Percentiles rank a stretch among this genome's conserved stretches.
These are phyloP conservation scores for Typha latifolia DNA, from an alignment of 176 grass and related monocot genomes.

Conservation along the genomic window DNA sequence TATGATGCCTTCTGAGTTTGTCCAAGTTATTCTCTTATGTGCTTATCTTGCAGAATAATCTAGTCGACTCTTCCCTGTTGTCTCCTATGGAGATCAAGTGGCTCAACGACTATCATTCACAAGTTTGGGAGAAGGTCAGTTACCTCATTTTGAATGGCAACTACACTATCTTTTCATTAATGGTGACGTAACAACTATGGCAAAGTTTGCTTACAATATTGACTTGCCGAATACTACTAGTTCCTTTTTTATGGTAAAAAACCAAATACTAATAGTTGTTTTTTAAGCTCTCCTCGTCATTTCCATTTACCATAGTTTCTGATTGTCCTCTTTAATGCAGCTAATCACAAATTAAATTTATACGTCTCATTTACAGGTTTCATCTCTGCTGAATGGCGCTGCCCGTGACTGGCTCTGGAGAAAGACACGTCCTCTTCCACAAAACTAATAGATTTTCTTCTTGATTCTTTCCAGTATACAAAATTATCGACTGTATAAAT, in stretches of 20 bases:
- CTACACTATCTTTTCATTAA: neutral
- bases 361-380: constrained; percentile 43
- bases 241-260: too few relatives aligned
- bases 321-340: neutral
- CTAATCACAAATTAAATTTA: neutral
- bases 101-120: constrained; percentile 64
- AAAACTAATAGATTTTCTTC: neutral
- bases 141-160: neutral
- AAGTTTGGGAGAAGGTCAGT: constrained; percentile 88
- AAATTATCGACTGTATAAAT: neutral
- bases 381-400: constrained; percentile 46
- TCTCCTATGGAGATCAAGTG: constrained; percentile 68
- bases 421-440: constrained; percentile 50
- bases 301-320: neutral
- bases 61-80: constrained; percentile 55
- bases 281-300: neutral
- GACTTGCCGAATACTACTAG: too few relatives aligned
- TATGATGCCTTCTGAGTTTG: neutral
- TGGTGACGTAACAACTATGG: neutral
- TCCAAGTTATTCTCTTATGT: neutral
- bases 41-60: constrained; percentile 42
- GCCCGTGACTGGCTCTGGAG: constrained; percentile 72
- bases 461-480: neutral
- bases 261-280: too few relatives aligned
- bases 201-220: neutral